Conservation (phyloP, 805 yeast genomes). For the Saccharomyces paradoxus region DNA sequence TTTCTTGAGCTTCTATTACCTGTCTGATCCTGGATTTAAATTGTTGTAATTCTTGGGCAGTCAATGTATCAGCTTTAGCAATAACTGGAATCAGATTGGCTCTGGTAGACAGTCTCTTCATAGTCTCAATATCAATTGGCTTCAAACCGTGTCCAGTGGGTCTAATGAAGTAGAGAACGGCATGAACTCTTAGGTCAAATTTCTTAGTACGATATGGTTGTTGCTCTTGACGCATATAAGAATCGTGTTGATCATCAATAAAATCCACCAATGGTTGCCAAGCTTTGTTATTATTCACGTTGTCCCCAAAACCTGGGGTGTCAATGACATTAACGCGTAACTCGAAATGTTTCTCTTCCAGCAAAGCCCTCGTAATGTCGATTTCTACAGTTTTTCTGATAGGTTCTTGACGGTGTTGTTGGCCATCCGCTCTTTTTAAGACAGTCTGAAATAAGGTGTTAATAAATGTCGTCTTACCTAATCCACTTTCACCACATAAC, state of each 20-base stretch:
- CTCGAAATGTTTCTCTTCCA: slow-evolving; percentile 77
- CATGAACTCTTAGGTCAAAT: slow-evolving; percentile 84
- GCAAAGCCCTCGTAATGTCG: slow-evolving; percentile 67
- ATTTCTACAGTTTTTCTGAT: slow-evolving; percentile 65
- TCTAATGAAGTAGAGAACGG: slow-evolving; percentile 79
- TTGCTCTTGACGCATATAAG: slow-evolving; percentile 85
- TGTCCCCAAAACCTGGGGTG: slow-evolving; percentile 92
- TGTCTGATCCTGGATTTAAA: slow-evolving; percentile 74
- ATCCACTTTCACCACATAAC: slow-evolving; percentile 87
- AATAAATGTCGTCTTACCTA: slow-evolving; percentile 87
- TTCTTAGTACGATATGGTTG: slow-evolving; percentile 66
- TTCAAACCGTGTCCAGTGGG: slow-evolving; percentile 86
- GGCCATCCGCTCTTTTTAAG: slow-evolving; percentile 46
- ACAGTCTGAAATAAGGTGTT: slow-evolving; percentile 76
- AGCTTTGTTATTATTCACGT: slow-evolving; percentile 73
- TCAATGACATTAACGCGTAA: slow-evolving; percentile 75
- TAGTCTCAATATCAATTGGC: slow-evolving; percentile 80
- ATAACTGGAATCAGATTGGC: slow-evolving; percentile 85
- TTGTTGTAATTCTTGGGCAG: slow-evolving; percentile 56
- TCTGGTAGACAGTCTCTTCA: slow-evolving; percentile 73
- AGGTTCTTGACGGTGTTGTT: slow-evolving; percentile 37
- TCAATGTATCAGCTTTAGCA: slow-evolving; percentile 80
- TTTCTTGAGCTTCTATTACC: slow-evolving; percentile 76
- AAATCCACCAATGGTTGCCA: slow-evolving; percentile 86
- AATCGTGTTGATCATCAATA: slow-evolving; percentile 84